Evolutionary conservation across 805 yeast species (phyloP), one percentile per base, ranked within the genome.

Genomic region (Candida loeiensis): DNA sequence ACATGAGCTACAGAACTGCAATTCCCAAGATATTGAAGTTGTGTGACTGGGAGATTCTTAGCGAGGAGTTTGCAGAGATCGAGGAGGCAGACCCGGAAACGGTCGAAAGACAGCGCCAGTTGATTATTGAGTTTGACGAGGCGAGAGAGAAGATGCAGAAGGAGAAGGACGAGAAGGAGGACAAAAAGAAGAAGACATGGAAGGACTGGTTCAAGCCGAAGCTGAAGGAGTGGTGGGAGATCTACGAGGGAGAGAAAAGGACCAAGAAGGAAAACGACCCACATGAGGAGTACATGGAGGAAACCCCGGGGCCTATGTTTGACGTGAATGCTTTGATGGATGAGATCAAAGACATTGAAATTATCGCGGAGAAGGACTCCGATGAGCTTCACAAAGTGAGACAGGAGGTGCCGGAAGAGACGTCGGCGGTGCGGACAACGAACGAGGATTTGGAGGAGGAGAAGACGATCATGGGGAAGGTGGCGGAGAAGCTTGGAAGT

Each of bases 1-100:
- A 93, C 66, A 87, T 93, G 96, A 88, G 85, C n/a, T 93, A 93
- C 63, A 83, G 99, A 66, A 83, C 83, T 46, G 89, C 88, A 9
- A 88, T 93, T 76, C 99, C 99, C 1, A 79, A 78, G 50, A 71
- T 93, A 32, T 58, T 93, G 48, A 74, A 76, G 46, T 62, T 66
- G 37, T 51, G 86, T 29, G 90, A 85, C 3, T 84, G 95, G 80
- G 83, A 85, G 40, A 88, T 93, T 4, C 58, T 89, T 30, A 78
- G 83, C 46, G 99, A 93, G 44, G 96, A 90, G 58, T 93, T 93
- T 56, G 82, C 85, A 14, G 99, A 93, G 61, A 90, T 93, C 49
- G 97, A 90, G 58, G 97, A 91, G 55, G 95, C 96, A 0, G 96
- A 91, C 59, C 87, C 95, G 2, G 95, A 87, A 49, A 80, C 82